These are phyloP conservation scores for Colletotrichum lupini DNA, from an alignment of 2,329 filamentous ascomycete genomes.

Conservation along the genomic window DNA sequence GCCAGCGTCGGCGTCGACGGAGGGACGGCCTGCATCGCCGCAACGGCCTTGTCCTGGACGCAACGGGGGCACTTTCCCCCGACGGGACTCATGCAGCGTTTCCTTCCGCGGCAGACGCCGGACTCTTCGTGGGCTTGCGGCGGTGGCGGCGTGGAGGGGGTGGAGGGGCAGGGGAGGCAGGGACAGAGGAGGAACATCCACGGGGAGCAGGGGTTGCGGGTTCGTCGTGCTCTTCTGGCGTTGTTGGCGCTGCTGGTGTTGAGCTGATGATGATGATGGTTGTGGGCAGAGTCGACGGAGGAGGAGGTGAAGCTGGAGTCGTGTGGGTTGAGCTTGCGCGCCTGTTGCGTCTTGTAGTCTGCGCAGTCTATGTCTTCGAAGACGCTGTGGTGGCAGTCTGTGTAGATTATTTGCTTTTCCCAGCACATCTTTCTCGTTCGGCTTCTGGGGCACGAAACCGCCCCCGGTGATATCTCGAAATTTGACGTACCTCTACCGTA, in stretches of 20 bases:
- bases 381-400: constrained; percentile 1
- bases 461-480: too few relatives aligned
- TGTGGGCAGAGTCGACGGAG: background rate
- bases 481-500: too few relatives aligned
- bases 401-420: constrained; percentile 21
- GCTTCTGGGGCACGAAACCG: background rate
- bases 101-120: background rate
- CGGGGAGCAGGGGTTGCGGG: background rate
- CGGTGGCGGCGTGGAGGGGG: background rate
- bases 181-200: constrained; percentile 12
- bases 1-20: background rate
- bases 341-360: background rate
- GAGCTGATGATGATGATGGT: background rate
- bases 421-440: constrained; percentile 11
- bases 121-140: background rate
- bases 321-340: background rate
- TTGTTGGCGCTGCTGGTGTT: background rate
- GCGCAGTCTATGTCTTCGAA: constrained; percentile 7
- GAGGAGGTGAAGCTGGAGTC: background rate
- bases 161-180: background rate
- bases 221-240: background rate
- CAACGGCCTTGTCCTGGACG: background rate
- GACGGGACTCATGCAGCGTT: background rate
- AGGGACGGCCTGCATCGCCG: background rate
- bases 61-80: constrained; percentile 17